These are phyloP conservation scores for Polytrichum commune DNA, from an alignment of 225 moss, liverwort and hornwort species.

Conservation along the genomic window DNA sequence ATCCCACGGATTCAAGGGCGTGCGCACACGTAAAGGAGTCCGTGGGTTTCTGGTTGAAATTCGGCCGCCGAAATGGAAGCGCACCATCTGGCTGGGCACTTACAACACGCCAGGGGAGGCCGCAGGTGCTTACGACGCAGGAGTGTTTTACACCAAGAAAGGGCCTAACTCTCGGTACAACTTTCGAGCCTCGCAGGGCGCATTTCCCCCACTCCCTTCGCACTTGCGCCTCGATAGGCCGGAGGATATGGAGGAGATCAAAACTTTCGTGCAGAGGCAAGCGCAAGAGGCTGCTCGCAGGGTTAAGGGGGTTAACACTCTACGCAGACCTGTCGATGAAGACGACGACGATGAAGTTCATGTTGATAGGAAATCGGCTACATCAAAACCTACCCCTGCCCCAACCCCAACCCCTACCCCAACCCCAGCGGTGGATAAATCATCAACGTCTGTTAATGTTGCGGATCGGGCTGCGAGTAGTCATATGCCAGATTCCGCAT, in stretches of 20 bases:
- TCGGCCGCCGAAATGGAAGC: conserved; percentile 30
- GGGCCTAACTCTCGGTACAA: conserved; percentile 25
- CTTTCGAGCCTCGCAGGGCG: neutral
- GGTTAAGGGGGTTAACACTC: conserved; percentile 1
- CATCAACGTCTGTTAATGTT: too few species aligned
- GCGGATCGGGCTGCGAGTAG: too few species aligned
- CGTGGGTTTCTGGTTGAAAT: conserved; percentile 43
- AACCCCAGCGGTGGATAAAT: too few species aligned
- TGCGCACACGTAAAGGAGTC: conserved; percentile 43
- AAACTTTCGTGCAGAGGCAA: conserved; percentile 35
- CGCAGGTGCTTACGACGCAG: conserved; percentile 40
- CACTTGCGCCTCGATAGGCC: conserved; percentile 19
- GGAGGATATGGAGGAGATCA: conserved; percentile 32
- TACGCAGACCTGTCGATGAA: neutral
- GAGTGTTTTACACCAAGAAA: conserved; percentile 52
- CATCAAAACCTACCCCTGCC: too few species aligned
- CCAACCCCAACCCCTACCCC: too few species aligned
- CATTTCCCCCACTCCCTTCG: conserved; percentile 18
- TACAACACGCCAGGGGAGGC: conserved; percentile 40
- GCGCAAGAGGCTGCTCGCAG: conserved; percentile 24
- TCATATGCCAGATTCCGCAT: too few species aligned
- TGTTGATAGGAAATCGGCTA: too few species aligned
- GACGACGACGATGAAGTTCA: too few species aligned
- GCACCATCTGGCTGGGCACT: conserved; percentile 53
- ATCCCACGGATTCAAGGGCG: conserved; percentile 26